A percentile compares a stretch with the other conserved stretches of the same genome.
These are phyloP conservation scores for Fragilariopsis cylindrus DNA, from an alignment of 108 stramenopile genomes.

Conservation along the genomic window DNA sequence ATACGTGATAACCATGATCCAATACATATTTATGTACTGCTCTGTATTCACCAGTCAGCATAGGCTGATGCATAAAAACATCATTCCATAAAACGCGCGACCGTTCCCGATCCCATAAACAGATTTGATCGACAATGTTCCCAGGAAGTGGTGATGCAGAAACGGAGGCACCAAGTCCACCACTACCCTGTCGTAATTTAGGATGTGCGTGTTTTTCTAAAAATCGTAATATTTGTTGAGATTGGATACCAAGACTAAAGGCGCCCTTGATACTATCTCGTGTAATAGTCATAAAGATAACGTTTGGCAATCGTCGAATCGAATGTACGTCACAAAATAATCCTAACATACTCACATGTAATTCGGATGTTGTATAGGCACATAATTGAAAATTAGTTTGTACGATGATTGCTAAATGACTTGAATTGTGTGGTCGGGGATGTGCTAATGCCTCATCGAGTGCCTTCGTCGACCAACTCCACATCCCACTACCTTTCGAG, in stretches of 20 bases:
- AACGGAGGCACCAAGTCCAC: slow-evolving; percentile 22
- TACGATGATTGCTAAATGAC: slow-evolving; percentile 84
- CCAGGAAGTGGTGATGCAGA: slow-evolving; percentile 57
- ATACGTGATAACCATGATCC: slow-evolving; percentile 56
- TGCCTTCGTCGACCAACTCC: slow-evolving; percentile 57
- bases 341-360: slow-evolving; percentile 84
- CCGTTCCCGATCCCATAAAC: slow-evolving; percentile 84
- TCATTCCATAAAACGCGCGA: slow-evolving; percentile 73
- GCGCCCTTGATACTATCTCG: slow-evolving; percentile 82
- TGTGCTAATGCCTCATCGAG: slow-evolving; percentile 64
- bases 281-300: slow-evolving; percentile 79
- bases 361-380: slow-evolving; percentile 81
- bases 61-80: slow-evolving; percentile 67
- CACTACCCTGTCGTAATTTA: slow-evolving; percentile 45
- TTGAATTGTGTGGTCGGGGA: slow-evolving; percentile 60
- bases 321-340: slow-evolving; percentile 83
- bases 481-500: slow-evolving; percentile 33
- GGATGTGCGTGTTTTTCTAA: slow-evolving; percentile 90
- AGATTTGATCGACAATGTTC: slow-evolving; percentile 90
- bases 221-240: slow-evolving; percentile 85
- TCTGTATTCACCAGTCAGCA: slow-evolving; percentile 66
- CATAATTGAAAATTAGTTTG: slow-evolving; percentile 92
- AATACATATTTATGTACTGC: slow-evolving; percentile 60
- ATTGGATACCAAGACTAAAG: slow-evolving; percentile 76
- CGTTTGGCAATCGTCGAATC: slow-evolving; percentile 83